phyloP scores from a whole-genome alignment of 169 alveolate species.

The Eimeria sp. region DNA sequence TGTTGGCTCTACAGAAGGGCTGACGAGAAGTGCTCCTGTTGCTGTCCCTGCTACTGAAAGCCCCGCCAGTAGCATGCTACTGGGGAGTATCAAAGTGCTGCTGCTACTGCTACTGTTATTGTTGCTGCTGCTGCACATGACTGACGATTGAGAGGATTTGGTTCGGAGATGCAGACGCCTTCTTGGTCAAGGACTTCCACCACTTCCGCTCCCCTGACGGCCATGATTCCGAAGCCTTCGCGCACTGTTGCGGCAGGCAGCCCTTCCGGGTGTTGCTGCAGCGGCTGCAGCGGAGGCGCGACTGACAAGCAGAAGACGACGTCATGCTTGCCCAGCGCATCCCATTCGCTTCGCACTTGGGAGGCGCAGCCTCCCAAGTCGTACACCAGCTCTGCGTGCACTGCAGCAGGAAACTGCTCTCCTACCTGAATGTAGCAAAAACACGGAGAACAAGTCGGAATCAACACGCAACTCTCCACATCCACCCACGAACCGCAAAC shows the following conservation, averaged over 20 bases:
- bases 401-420: slow-evolving; percentile 84
- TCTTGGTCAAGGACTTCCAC: slow-evolving; percentile 83
- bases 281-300: slow-evolving; percentile 48
- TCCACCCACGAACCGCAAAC: no score
- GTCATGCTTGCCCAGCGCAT: slow-evolving; percentile 65
- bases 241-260: slow-evolving; percentile 28
- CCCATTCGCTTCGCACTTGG: slow-evolving; percentile 82
- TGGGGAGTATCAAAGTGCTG: background rate
- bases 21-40: background rate
- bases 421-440: slow-evolving; percentile 69
- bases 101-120: background rate
- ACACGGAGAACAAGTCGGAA: background rate
- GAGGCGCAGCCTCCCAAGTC: slow-evolving; percentile 28
- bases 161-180: slow-evolving; percentile 77
- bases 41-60: background rate
- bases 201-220: slow-evolving; percentile 84
- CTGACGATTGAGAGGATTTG: slow-evolving; percentile 60
- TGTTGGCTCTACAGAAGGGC: background rate
- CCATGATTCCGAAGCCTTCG: slow-evolving; percentile 74
- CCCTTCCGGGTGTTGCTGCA: background rate
- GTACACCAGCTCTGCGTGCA: slow-evolving; percentile 80
- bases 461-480: background rate
- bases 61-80: no score
- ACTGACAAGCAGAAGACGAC: slow-evolving; percentile 69
- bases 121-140: background rate